A percentile compares a stretch with the other conserved stretches of the same genome.
Conservation (phyloP, 2,329 filamentous ascomycete species). For the Cytospora leucostoma region DNA sequence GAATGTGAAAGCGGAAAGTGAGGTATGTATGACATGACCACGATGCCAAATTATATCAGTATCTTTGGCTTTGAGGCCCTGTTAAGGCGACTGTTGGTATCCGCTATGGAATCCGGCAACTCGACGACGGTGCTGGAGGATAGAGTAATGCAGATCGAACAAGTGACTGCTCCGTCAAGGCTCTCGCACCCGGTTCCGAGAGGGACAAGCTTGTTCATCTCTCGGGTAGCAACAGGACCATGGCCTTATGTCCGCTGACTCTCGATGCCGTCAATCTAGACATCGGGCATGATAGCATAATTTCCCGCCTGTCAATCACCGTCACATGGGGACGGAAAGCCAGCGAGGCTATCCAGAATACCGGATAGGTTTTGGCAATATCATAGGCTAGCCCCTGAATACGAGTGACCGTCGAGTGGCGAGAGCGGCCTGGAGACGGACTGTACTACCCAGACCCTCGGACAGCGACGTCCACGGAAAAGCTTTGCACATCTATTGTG, state of each 20-base stretch:
- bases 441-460: slow-evolving; percentile 6
- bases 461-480: slow-evolving; percentile 3
- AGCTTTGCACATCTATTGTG: slow-evolving; percentile 2
- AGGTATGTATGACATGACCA: not conserved
- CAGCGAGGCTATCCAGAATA: not conserved
- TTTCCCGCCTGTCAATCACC: not conserved
- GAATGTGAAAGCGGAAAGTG: not conserved
- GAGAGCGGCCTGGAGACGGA: not conserved
- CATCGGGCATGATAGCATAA: not conserved
- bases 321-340: not conserved
- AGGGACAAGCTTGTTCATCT: slow-evolving; percentile 1
- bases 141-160: not conserved
- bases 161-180: not conserved
- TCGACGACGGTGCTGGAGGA: no score
- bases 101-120: not conserved
- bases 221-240: not conserved
- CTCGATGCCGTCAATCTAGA: not conserved
- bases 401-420: not conserved
- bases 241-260: not conserved
- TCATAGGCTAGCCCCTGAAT: not conserved
- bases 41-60: not conserved
- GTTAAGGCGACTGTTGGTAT: not conserved
- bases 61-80: not conserved
- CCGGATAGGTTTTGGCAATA: not conserved
- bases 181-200: not conserved